phyloP scores from a whole-genome alignment of 2,329 filamentous ascomycete genomes.

The Scedosporium boydii region DNA sequence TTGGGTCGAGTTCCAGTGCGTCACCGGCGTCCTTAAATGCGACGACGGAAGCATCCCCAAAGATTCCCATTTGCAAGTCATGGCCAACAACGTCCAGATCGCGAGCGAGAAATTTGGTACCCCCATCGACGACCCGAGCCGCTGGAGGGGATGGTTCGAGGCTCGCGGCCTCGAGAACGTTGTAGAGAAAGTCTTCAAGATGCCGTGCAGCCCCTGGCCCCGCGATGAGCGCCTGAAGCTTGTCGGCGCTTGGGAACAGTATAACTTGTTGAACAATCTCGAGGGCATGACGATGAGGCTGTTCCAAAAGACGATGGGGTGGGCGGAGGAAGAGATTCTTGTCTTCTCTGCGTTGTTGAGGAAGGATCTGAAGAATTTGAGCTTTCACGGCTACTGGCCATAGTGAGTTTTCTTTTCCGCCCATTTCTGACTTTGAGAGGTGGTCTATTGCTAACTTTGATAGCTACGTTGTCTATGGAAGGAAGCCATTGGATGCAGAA shows the following conservation, averaged over 20 bases:
- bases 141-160: slow-evolving; percentile 14
- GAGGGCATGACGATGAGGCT: slow-evolving; percentile 27
- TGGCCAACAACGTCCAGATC: slow-evolving; percentile 18
- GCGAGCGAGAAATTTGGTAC: slow-evolving; percentile 20
- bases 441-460: too few species aligned
- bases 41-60: slow-evolving; percentile 20
- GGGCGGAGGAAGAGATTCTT: slow-evolving; percentile 23
- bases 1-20: slow-evolving; percentile 24
- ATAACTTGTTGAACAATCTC: slow-evolving; percentile 23
- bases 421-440: background rate
- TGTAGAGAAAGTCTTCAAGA: slow-evolving; percentile 15
- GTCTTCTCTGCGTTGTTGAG: slow-evolving; percentile 23
- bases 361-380: slow-evolving; percentile 22
- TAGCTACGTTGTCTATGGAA: background rate
- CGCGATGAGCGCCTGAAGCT: slow-evolving; percentile 33
- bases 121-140: slow-evolving; percentile 17
- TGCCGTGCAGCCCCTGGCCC: slow-evolving; percentile 35
- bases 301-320: slow-evolving; percentile 27
- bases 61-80: slow-evolving; percentile 16
- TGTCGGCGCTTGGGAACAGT: slow-evolving; percentile 28
- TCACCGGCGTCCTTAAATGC: slow-evolving; percentile 27
- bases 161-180: slow-evolving; percentile 18
- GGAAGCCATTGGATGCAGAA: too few species aligned
- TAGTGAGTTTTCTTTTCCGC: slow-evolving; percentile 19
- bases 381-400: slow-evolving; percentile 28